Evolutionary conservation across 2,329 filamentous ascomycete species (phyloP).

Genomic region (Cercospora zeina): DNA sequence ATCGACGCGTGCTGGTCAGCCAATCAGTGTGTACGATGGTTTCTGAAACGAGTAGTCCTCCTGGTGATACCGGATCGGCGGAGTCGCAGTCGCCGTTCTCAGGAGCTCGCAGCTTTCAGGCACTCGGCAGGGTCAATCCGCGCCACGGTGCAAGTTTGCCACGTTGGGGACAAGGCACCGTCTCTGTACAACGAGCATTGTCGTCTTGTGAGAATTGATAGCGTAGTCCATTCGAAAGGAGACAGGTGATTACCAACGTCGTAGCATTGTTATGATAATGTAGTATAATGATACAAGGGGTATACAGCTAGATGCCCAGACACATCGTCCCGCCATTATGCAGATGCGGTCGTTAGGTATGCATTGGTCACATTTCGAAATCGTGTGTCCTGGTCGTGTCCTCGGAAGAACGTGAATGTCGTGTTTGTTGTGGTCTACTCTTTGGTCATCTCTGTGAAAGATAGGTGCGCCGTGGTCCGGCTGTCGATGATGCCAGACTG

Average conservation of each 20-base stretch:
- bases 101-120: too few relatives aligned
- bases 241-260: neutral
- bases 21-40: neutral
- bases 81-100: neutral
- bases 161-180: neutral
- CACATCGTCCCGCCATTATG: neutral
- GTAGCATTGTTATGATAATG: neutral
- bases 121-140: neutral
- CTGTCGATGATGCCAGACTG: neutral
- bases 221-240: neutral
- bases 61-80: neutral
- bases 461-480: too few relatives aligned
- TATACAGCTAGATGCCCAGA: conserved; percentile 1
- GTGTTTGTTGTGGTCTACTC: neutral
- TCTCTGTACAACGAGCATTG: neutral
- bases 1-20: neutral
- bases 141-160: neutral
- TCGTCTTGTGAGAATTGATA: too few relatives aligned
- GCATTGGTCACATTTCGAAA: neutral
- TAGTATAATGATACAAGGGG: conserved; percentile 3
- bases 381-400: neutral
- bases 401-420: neutral
- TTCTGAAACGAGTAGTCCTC: neutral
- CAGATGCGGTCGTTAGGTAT: neutral
- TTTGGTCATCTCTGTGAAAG: neutral